Evolutionary conservation across 148 eudicot genomes (phyloP).

Genomic region (Arctostaphylos glauca): DNA sequence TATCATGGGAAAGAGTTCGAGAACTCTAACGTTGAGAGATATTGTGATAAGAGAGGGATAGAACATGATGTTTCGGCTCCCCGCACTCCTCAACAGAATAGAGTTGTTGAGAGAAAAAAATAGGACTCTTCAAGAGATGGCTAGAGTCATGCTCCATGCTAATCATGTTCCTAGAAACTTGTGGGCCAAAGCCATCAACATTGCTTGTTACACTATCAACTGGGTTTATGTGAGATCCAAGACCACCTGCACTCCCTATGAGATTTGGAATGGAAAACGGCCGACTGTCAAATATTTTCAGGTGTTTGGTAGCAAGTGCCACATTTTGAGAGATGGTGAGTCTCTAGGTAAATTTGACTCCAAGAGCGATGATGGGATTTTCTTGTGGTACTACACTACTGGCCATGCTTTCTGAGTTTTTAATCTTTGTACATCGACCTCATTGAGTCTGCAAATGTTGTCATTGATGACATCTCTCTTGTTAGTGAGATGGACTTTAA

Average conservation of each 20-base stretch:
- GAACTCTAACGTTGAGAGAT: no score
- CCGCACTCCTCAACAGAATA: slow-evolving; percentile 8
- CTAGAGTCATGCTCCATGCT: not conserved
- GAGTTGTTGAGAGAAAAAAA: slow-evolving; percentile 5
- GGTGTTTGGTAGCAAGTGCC: not conserved
- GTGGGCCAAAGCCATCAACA: slow-evolving; percentile 11
- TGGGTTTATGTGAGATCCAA: not conserved
- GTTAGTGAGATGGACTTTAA: not conserved
- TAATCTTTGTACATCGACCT: no score
- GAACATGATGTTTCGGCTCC: not conserved
- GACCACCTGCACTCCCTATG: not conserved
- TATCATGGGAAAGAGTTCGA: not conserved
- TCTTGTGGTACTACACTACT: no score
- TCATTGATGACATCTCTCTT: no score
- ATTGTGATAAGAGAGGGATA: not conserved
- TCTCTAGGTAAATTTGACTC: no score
- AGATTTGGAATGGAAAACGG: not conserved
- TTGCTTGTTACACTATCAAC: not conserved
- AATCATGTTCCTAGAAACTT: not conserved
- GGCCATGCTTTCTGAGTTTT: no score
- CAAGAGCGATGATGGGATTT: no score
- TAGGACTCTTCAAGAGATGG: not conserved
- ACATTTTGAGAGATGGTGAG: no score
- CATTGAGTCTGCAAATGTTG: no score
- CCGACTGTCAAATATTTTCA: not conserved